A percentile compares a stretch with the other conserved stretches of the same genome.
Conservation (phyloP, 176 grass and related monocot genomes). For the Miscanthus lutarioriparius region DNA sequence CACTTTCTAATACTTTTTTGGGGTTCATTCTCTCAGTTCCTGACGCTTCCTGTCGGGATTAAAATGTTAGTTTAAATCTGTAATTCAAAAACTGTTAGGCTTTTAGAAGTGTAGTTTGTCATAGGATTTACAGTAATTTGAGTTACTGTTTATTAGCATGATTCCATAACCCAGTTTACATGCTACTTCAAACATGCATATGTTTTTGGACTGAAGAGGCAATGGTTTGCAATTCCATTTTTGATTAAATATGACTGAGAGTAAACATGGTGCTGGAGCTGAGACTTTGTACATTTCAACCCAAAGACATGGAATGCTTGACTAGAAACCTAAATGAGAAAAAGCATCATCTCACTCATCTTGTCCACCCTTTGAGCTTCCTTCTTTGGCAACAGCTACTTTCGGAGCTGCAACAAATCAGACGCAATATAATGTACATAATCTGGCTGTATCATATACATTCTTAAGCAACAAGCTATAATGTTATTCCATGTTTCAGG, state of each 20-base stretch:
- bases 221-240: not conserved
- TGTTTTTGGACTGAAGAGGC: not conserved
- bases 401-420: slow-evolving; percentile 1
- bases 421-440: not conserved
- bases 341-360: not conserved
- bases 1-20: not conserved
- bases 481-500: slow-evolving; percentile 47
- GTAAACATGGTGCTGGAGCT: not conserved
- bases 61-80: not conserved
- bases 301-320: slow-evolving; percentile 1
- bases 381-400: slow-evolving; percentile 1
- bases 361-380: not conserved
- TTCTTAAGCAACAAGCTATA: slow-evolving; percentile 19
- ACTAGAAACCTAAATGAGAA: not conserved
- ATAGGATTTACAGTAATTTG: not conserved
- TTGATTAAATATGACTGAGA: slow-evolving; percentile 1
- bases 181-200: not conserved
- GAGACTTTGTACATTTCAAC: not conserved
- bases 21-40: slow-evolving; percentile 8
- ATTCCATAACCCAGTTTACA: not conserved
- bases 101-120: slow-evolving; percentile 26
- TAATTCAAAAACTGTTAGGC: not conserved
- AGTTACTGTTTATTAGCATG: slow-evolving; percentile 1
- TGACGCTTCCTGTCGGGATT: not conserved
- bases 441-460: slow-evolving; percentile 9